Base-by-base conservation (phyloP, 148 eudicot genomes). In the Rhododendron simsii region DNA sequence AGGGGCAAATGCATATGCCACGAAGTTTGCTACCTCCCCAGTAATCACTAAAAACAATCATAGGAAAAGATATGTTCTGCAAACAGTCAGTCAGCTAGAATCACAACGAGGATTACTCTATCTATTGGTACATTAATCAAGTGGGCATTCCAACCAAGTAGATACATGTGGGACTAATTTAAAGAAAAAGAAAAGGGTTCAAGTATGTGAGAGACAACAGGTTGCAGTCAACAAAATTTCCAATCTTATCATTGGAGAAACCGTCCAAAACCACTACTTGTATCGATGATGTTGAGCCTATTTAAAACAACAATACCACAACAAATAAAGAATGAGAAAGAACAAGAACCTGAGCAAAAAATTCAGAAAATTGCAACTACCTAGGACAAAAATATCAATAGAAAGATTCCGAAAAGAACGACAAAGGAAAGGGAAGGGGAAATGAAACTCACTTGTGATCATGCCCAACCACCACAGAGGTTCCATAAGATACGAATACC, bases 381-480 rank as follows among this genome's bases (percentile, higher is more conserved):
- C 16, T 44, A 14, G 86, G 41, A 59, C 48, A 87, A 12, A 81
- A 89, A 23, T 6, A 78, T 50, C 11, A 12, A 69, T 2, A 80
- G 30, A 5, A 81, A 50, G 41, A 61, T 75, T 11, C 11, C 8
- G 39, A 63, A 63, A 67, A 44, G 65, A 10, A 84, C 65, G 44
- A 45, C 7, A 23, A 85, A 71, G 73, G 21, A 12, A 80, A 53
- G n/a, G 15, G 87, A 48, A 81, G 33, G 7, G 37, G 59, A 77
- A 33, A 55, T 82, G 28, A 82, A 45, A 89, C 93, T 88, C 86
- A 94, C 96, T 91, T 78, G 94, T 92, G 89, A 93, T 86, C 90
- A 94, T 88, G 44, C 96, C 96, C 83, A 92, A 76, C 96, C 96
- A 94, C 96, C 96, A 94, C 12, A 94, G 93, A 45, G 96, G 96